These are phyloP conservation scores for Atkinsonella hypoxylon DNA, from an alignment of 2,329 filamentous ascomycete species.

Conservation along the genomic window DNA sequence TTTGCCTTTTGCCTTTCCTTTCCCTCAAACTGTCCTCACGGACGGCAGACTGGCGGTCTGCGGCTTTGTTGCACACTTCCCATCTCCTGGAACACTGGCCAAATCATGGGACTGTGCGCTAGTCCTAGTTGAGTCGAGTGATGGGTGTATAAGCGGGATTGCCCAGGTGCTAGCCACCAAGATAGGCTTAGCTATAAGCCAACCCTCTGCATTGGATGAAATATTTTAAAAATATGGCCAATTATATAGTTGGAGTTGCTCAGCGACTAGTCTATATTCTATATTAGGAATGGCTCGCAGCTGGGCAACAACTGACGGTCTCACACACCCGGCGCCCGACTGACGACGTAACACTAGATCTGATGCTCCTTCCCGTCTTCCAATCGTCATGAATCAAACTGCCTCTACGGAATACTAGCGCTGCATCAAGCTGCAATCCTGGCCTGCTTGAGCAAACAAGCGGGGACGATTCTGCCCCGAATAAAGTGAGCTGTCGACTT, in stretches of 20 bases:
- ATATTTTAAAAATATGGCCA: too few species aligned
- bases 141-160: too few species aligned
- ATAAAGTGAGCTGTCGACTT: not conserved
- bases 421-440: not conserved
- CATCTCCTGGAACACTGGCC: not conserved
- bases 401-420: not conserved
- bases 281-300: too few species aligned
- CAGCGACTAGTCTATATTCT: too few species aligned
- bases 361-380: not conserved
- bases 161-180: too few species aligned
- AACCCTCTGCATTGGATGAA: too few species aligned
- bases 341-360: not conserved
- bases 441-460: not conserved
- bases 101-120: constrained; percentile 4
- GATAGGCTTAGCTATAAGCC: too few species aligned
- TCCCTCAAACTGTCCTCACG: not conserved
- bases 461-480: not conserved
- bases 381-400: constrained; percentile 1
- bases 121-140: not conserved
- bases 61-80: constrained; percentile 1
- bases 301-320: too few species aligned
- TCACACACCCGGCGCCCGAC: too few species aligned
- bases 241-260: too few species aligned
- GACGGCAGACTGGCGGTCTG: constrained; percentile 1
- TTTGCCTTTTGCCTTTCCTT: too few species aligned